Conservation (phyloP, 768 basidiomycete genomes). For the Panaeolus papilionaceus region DNA sequence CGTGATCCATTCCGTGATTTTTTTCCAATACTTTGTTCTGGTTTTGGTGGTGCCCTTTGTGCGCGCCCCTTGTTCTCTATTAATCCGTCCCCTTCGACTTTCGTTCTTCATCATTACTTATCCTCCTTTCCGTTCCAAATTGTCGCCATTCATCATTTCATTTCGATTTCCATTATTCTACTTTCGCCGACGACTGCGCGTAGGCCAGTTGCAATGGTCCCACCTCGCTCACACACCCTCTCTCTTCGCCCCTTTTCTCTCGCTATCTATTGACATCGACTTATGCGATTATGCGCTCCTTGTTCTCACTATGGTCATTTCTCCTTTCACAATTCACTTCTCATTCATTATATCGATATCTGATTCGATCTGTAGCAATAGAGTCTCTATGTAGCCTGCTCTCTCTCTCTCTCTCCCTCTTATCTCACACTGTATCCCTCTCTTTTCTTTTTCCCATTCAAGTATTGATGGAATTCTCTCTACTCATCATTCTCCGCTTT, state of each 20-base stretch:
- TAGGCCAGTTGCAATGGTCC: neutral
- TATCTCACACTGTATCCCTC: neutral
- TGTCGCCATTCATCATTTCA: neutral
- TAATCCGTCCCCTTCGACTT: neutral
- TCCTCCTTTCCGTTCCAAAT: neutral
- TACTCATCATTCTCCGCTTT: neutral
- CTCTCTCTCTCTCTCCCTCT: neutral
- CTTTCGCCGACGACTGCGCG: neutral
- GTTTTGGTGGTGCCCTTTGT: constrained; percentile 6
- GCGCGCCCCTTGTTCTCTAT: neutral
- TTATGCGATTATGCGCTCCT: neutral
- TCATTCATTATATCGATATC: constrained; percentile 4
- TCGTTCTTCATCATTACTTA: neutral
- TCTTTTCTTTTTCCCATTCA: neutral
- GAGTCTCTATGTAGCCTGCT: neutral
- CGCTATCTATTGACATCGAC: neutral
- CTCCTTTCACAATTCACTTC: neutral
- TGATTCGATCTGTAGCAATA: constrained; percentile 3
- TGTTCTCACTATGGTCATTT: neutral
- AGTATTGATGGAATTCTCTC: neutral
- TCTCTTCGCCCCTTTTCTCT: neutral
- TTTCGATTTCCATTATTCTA: neutral
- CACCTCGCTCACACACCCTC: neutral
- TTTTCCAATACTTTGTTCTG: neutral
- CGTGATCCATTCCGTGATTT: neutral